Conservation (phyloP, 1,284 basidiomycete species). For the Amylostereum chailletii region DNA sequence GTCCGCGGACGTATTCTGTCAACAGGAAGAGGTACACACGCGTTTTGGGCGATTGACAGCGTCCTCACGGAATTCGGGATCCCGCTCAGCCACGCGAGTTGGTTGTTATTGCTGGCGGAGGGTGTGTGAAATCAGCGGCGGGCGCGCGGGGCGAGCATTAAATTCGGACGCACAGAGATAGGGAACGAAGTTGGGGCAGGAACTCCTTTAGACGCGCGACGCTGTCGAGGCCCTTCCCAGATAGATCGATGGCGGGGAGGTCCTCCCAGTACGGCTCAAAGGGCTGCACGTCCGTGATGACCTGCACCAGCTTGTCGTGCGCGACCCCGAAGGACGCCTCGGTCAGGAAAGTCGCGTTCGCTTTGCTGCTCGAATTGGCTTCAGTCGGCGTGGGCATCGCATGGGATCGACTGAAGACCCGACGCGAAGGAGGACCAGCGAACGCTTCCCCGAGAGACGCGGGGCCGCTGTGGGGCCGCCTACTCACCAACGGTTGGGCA, state of each 20-base stretch:
- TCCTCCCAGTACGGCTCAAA: slow-evolving; percentile 94
- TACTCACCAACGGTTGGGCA: background rate
- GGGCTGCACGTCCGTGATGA: slow-evolving; percentile 92
- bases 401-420: slow-evolving; percentile 39
- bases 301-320: slow-evolving; percentile 83
- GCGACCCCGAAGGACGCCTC: slow-evolving; percentile 94
- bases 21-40: slow-evolving; percentile 32
- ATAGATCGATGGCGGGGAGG: slow-evolving; percentile 71
- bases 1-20: slow-evolving; percentile 1
- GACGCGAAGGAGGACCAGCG: slow-evolving; percentile 19
- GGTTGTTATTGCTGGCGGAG: slow-evolving; percentile 63
- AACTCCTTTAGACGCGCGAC: slow-evolving; percentile 92
- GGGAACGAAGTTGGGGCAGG: slow-evolving; percentile 74
- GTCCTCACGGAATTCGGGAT: slow-evolving; percentile 72
- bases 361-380: slow-evolving; percentile 20
- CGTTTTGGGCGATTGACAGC: slow-evolving; percentile 74
- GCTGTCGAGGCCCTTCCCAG: slow-evolving; percentile 76
- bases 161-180: slow-evolving; percentile 60
- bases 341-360: slow-evolving; percentile 79
- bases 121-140: background rate
- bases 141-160: background rate
- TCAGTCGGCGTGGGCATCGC: slow-evolving; percentile 17
- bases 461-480: background rate
- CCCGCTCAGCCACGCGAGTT: slow-evolving; percentile 82
- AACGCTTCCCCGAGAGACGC: slow-evolving; percentile 10